A percentile compares a stretch with the other conserved stretches of the same genome.
These are phyloP conservation scores for Mycena metata DNA, from an alignment of 768 basidiomycete species.

Conservation along the genomic window DNA sequence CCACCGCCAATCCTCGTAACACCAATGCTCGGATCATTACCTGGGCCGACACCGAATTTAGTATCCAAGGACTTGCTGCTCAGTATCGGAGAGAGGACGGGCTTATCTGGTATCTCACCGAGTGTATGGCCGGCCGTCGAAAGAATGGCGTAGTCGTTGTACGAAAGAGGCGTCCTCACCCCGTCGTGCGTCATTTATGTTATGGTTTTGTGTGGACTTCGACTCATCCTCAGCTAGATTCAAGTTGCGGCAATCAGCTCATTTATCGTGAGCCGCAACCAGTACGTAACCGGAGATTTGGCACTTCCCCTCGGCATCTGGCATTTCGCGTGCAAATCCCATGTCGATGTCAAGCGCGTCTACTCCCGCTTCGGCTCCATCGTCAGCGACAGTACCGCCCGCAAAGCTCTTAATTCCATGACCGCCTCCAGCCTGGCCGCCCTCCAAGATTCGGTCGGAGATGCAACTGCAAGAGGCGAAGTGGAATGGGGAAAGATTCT, in stretches of 20 bases:
- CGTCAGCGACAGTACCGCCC: constrained; percentile 20
- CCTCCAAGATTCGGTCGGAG: constrained; percentile 9
- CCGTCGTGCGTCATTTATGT: neutral
- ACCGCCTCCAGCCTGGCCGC: constrained; percentile 21
- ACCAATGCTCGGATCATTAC: neutral
- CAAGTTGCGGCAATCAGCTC: constrained; percentile 2
- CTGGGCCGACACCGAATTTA: constrained; percentile 1
- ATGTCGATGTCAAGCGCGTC: too few species aligned
- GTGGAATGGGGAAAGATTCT: neutral
- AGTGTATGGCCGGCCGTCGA: too few species aligned
- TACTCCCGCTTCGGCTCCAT: constrained; percentile 38
- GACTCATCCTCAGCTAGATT: neutral
- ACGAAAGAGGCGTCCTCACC: neutral
- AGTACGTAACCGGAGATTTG: neutral
- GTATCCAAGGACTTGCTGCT: constrained; percentile 6
- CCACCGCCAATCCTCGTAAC: neutral
- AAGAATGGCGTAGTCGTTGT: neutral
- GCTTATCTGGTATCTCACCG: constrained; percentile 9
- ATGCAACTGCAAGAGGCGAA: neutral
- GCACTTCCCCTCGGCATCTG: constrained; percentile 35
- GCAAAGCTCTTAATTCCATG: neutral
- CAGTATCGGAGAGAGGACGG: neutral
- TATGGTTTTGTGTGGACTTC: neutral
- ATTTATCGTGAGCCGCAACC: neutral
- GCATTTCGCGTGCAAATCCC: too few species aligned